Base-by-base conservation (phyloP, 129 eudicot species). In the Calendula officinalis region DNA sequence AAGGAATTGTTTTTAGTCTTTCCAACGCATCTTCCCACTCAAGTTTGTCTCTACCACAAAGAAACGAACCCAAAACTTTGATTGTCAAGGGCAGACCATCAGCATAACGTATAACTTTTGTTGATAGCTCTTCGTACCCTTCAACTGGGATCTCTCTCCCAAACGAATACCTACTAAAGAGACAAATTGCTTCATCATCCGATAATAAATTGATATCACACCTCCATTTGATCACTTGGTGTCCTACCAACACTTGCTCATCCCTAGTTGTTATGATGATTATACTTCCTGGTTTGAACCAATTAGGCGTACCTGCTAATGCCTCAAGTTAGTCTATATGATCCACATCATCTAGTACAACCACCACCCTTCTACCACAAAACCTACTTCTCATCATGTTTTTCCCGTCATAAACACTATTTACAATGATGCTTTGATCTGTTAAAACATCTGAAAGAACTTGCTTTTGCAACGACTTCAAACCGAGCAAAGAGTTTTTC, bases 301-400 rank as follows among this genome's bases (percentile, higher is more conserved):
- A 57, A 14, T 3, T 22, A 49, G n/a, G n/a, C 12, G 32, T 27
- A 5, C 60, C 49, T 3, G 34, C 57, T 41, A 60, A 56, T 8
- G 62, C 45, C 22, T 49, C 37, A 22, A 51, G 43, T 17, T 60
- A 62, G 10, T 9, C 42, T 7, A 1, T 5, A 7, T 61, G 38
- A 22, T 71, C 63, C 58, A 71, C 48, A 40, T 61, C 76, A 30
- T 71, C 76, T 6, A 71, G 62, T 13, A 71, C 54, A 22, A 71
- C 2, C 14, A 71, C 66, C 27, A 71, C 69, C 35, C 34, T 40
- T 50, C 15, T 62, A 38, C 8, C 0, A 6, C 16, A 1, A 9
- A 40, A 5, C 16, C 32, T 50, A 36, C 6, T 27, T 33, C 22
- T 12, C 32, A 71, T 60, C 40, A 7, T 3, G 5, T n/a, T 27